Conservation (phyloP, 1,284 basidiomycete species). For the Apiotrichum sp. region DNA sequence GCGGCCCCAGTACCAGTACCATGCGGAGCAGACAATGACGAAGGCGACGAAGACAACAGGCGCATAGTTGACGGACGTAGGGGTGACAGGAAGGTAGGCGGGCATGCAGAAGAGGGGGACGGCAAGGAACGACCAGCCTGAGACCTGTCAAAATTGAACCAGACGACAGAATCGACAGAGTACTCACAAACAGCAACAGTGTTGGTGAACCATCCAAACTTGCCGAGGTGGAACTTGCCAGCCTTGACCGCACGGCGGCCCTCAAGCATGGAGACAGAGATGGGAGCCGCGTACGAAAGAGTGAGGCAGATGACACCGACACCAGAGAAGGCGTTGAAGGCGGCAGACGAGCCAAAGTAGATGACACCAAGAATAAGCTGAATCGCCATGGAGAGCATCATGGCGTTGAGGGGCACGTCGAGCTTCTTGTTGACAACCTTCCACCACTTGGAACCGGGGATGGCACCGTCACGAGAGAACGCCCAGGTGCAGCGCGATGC, state of each 20-base stretch:
- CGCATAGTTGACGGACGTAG: conserved; percentile 45
- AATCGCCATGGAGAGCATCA: conserved; percentile 44
- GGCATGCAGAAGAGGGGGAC: conserved; percentile 35
- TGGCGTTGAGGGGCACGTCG: conserved; percentile 46
- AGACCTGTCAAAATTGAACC: neutral
- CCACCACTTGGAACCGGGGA: conserved; percentile 44
- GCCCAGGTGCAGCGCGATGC: conserved; percentile 38
- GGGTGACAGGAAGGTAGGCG: conserved; percentile 27
- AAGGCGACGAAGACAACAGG: conserved; percentile 61
- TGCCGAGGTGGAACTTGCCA: conserved; percentile 40
- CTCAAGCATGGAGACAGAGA: conserved; percentile 42
- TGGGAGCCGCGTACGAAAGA: conserved; percentile 43
- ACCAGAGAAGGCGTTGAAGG: conserved; percentile 43
- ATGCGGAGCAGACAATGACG: conserved; percentile 52
- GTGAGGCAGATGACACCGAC: conserved; percentile 42
- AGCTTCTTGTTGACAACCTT: conserved; percentile 40
- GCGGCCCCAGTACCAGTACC: conserved; percentile 52
- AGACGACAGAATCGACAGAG: too few relatives aligned
- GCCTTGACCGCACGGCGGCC: conserved; percentile 34
- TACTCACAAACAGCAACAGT: conserved; percentile 15
- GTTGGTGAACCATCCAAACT: conserved; percentile 43
- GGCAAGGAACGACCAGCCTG: conserved; percentile 30
- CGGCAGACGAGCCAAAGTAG: conserved; percentile 42
- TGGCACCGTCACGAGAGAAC: conserved; percentile 49
- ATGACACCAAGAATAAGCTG: conserved; percentile 46